Evolutionary conservation across 225 moss, liverwort and hornwort species (phyloP).

Genomic region (Physcomitrellopsis africana): DNA sequence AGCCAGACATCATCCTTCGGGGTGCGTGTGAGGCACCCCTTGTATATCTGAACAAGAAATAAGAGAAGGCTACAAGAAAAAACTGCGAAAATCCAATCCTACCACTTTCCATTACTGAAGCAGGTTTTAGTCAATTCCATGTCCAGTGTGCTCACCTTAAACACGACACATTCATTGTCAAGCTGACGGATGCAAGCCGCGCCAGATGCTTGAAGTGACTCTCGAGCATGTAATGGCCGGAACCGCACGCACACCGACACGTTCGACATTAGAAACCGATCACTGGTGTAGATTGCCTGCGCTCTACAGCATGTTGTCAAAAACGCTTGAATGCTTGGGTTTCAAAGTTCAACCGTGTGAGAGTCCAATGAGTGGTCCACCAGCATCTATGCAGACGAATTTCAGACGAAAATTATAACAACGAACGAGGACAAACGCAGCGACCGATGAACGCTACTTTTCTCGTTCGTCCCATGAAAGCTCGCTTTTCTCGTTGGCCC

Average conservation of each 20-base stretch:
- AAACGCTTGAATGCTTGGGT: not conserved
- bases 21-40: not conserved
- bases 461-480: not conserved
- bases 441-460: not conserved
- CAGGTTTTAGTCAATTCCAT: not conserved
- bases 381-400: too few relatives aligned
- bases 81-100: not conserved
- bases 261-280: constrained; percentile 34
- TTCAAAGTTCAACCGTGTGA: not conserved
- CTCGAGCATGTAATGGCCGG: constrained; percentile 43
- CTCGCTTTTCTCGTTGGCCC: not conserved
- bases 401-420: not conserved
- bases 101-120: not conserved
- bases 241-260: constrained; percentile 50
- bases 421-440: not conserved
- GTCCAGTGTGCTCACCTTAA: constrained; percentile 41
- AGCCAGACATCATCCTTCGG: not conserved
- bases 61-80: constrained; percentile 1
- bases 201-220: constrained; percentile 32
- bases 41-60: not conserved
- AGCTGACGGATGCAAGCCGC: constrained; percentile 24
- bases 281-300: constrained; percentile 6
- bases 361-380: too few relatives aligned
- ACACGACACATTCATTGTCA: constrained; percentile 39
- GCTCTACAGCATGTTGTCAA: constrained; percentile 3